Evolutionary conservation across 768 basidiomycete species (phyloP), one percentile per base, ranked within the genome.

Genomic region (Boletellus ananiceps): DNA sequence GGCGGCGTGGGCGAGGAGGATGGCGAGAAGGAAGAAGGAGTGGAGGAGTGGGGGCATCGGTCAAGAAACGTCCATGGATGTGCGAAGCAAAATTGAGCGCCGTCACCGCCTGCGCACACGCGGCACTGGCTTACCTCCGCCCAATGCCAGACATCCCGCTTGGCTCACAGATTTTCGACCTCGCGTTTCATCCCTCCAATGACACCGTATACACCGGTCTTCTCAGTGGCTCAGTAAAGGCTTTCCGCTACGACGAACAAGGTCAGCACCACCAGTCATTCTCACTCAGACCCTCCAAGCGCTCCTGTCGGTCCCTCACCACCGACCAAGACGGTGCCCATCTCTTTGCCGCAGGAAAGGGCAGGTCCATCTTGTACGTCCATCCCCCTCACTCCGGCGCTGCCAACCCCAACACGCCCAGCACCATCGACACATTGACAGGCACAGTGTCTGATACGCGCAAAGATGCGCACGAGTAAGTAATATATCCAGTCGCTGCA

Each of bases 111-210:
- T 29, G 29, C 29, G 29, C 29, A 29, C 29, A 11, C 29, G 29
- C 29, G 29, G 29, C 29, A 29, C 29, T 29, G 29, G 29, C 29
- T 29, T 29, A 9, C 8, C 29, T 7, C 11, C 29, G 15, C 8
- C 44, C 29, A 16, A 50, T 50, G 49, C 75, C 81, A 25, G 74
- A 89, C 71, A 84, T 93, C 43, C 73, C 76, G 18, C 76, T 86
- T 39, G 82, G 81, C 41, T 79, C 82, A 8, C 88, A 95, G 67
- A 81, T 93, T 25, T 96, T 95, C 69, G 94, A 95, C 71, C 72
- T 96, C 36, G 80, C 77, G 2, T 97, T 96, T 61, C 92, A 95
- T 59, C 93, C 94, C 0, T 74, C 73, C 5, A 61, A 78, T 41
- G 70, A 83, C 1, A 74, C 82, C n/a, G 80, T 93, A 4, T 93